Evolutionary conservation across 2,329 filamentous ascomycete genomes (phyloP), one percentile per base, ranked within the genome.

Genomic region (Coniochaeta sp.): DNA sequence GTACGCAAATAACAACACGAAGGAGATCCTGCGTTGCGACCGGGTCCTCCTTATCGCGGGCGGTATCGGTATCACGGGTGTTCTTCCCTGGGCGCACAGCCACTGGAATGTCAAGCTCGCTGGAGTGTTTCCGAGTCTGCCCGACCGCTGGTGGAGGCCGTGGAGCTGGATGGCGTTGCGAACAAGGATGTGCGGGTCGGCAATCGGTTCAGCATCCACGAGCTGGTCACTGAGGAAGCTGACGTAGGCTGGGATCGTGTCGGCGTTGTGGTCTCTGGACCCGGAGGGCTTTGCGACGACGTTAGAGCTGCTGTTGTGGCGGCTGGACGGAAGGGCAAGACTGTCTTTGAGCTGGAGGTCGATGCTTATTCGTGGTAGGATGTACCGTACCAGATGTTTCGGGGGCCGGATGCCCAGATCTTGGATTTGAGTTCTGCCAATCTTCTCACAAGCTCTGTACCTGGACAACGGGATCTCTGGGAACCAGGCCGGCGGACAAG

Each of bases 31-130:
- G 1, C 53, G 42, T 1, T 66, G 63, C 48, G 68, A 71, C 52
- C 57, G 63, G 1, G 50, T 77, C 1, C 53, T 78, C 8, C 65
- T 72, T 46, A 66, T 78, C 33, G 70, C 62, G 2, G 75, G 76
- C 16, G 75, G 74, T 8, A 71, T 77, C 26, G 74, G 75, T 40
- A 73, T 78, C 57, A 77, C 74, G 0, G 71, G 64, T 3, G 45
- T 74, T 13, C 53, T 77, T 0, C 65, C 69, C 3, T 67, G 63
- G 48, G 33, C 69, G 3, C 49, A 51, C 14, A 49, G 49, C 33
- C 70, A 71, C 51, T 45, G 52, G 16, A 72, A 69, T 52, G 53
- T 66, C 6, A 71, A 69, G 54, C 59, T 74, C 1, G 61, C 45
- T 74, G 67, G 67, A 67, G 65, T 49, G 57, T 71, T 8, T 64